Evolutionary conservation across 305 asterid species (phyloP), one percentile per base, ranked within the genome.

Genomic region (Coffea humblotiana): DNA sequence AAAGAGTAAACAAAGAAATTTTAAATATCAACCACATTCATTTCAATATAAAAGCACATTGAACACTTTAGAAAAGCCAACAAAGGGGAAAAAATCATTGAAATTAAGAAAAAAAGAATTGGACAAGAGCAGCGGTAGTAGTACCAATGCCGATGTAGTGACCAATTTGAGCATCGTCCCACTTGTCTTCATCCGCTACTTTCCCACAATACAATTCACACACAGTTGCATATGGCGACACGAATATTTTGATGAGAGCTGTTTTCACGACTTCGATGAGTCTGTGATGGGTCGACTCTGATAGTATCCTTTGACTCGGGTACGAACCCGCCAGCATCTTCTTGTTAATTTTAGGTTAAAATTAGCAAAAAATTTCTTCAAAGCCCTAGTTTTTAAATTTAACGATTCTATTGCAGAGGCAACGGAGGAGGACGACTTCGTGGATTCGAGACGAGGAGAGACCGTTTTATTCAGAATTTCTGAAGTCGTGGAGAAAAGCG

Each of bases 111-210:
- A 40, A 40, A 40, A 9, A 72, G 65, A 75, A 75, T 51, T 51
- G 8, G 75, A 6, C 19, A 65, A 70, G 37, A 37, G 64, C 19
- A 74, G 70, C 19, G 68, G 18, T 52, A 2, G 52, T 49, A 49
- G 63, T 91, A 93, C 99, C 99, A 80, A 95, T 89, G 82, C 98
- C 97, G 82, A 96, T 90, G 83, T 88, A 96, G 87, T 96, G 99
- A 81, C 99, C 97, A 85, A 96, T 96, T 86, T 86, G 98, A 88
- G 97, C 97, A 85, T 89, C 97, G 43, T 90, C 98, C 98, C 98
- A 91, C 84, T 87, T 96, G 65, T 85, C 94, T 88, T 88, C 96
- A 77, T 92, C 97, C 13, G 90, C 79, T 48, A 96, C 98, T 85
- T 88, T 87, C 43, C 97, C 98, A 83, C 97, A 96, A 70, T 91